Conservation (phyloP, 2,329 filamentous ascomycete genomes). For the Onygenales sp. region DNA sequence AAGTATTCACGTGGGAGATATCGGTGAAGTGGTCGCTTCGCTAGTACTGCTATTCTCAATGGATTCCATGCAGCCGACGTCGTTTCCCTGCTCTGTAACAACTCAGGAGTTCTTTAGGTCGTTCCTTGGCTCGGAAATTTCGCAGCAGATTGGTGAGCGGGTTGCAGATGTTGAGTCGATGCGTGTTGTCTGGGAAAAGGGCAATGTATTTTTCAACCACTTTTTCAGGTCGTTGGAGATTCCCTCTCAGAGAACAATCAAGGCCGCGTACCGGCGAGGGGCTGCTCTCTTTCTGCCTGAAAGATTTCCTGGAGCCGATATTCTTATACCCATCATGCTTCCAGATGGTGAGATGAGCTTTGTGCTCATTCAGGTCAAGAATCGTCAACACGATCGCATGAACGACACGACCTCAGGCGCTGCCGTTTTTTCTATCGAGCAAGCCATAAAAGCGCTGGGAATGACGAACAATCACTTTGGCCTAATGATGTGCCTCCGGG, state of each 20-base stretch:
- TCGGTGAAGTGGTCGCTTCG: background rate
- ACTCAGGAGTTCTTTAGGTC: background rate
- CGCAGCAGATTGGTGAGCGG: background rate
- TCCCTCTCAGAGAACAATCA: background rate
- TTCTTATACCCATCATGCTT: background rate
- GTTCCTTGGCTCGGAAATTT: background rate
- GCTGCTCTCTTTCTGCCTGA: background rate
- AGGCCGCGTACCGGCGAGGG: background rate
- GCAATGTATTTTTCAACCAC: constrained; percentile 1
- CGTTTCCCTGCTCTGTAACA: background rate
- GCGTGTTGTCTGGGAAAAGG: background rate
- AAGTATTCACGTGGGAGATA: background rate
- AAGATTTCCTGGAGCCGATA: background rate
- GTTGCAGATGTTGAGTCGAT: background rate
- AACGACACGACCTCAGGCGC: background rate
- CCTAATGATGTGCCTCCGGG: background rate
- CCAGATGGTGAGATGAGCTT: background rate
- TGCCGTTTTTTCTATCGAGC: background rate
- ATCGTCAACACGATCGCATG: background rate
- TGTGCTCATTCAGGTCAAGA: background rate
- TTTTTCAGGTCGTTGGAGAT: background rate
- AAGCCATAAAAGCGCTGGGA: background rate
- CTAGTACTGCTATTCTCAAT: constrained; percentile 1
- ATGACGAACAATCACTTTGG: background rate
- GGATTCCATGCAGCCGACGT: background rate